Evolutionary conservation across 2,329 filamentous ascomycete species (phyloP), one percentile per base, ranked within the genome.

Genomic region (Trichoderma sp.): DNA sequence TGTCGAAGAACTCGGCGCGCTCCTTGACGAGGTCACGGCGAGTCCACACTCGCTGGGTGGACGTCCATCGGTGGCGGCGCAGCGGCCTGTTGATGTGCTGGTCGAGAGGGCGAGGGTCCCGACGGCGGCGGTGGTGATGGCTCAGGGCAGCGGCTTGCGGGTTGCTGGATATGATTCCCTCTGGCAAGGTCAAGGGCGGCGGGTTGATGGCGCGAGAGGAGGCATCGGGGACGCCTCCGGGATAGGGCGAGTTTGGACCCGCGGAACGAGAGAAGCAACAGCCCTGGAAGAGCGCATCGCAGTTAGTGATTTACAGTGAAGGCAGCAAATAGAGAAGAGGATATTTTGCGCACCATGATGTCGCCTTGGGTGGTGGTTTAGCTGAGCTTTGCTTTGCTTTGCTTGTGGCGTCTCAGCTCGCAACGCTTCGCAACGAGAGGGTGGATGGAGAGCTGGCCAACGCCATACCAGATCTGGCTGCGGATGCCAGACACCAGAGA

Each of bases 1-100:
- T 98, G 73, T 98, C 94, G 81, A 97, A 98, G 85, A 97, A 98
- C 73, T 94, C 94, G 63, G 83, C 83, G 63, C 95, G 88, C 82
- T 97, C 93, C 36, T 86, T 86, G 72, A 90, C 88, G 2, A 97
- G 84, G 68, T 91, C 84, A 18, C 82, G 78, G n/a, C 87, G 89
- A 1, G 92, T 94, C 93, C 93, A 97, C 18, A 83, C 81, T 24
- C 88, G 88, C 68, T 86, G 85, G 73, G 86, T 87, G 71, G 90
- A 89, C 14, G 83, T 83, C 92, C 92, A 94, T 70, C 86, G 82
- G 76, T 92, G 91, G 1, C 85, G 86, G 58, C 87, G 87, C 51
- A 95, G 83, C 1, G 92, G 91, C 75, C 88, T 88, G 77, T 93
- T 92, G 78, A 92, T 91, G 78, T 92, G 91, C 76, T 92, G 87